Evolutionary conservation across 2,329 filamentous ascomycete species (phyloP), one percentile per base, ranked within the genome.

Genomic region (Exserohilum turcica): DNA sequence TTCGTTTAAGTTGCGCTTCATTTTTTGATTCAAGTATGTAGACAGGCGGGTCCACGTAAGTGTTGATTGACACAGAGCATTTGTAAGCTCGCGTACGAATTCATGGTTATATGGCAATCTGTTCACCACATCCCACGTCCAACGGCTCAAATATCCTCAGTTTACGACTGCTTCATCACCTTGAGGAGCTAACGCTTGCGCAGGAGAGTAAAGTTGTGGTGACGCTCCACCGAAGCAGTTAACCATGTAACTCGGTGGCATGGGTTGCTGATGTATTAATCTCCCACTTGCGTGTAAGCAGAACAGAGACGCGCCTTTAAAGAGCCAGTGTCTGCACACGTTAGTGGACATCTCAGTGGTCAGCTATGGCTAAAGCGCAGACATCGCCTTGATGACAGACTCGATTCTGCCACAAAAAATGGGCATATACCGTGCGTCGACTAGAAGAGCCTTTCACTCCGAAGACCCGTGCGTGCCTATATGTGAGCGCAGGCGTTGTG

Each of bases 1-100:
- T 24, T 10, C 12, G 27, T 36, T 35, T 27, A 31, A 24, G 13
- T 29, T n/a, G 31, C 13, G 5, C 24, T 40, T 38, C 16, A 40
- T 49, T 27, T 54, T 31, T 29, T 49, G 9, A 49, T 54, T 33
- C 28, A 21, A 35, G 40, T 54, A 50, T 40, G 50, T 54, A 54
- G 51, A 48, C 46, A 21, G 37, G 28, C 45, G 36, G 37, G 27
- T 50, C 13, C 31, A 43, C 51, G 38, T 18, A n/a, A 37, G 21
- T 33, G 40, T 50, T 36, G 15, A 42, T 18, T 19, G 37, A 36
- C n/a, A 32, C 27, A 39, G 40, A 33, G n/a, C 51, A 45, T 39
- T 39, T 16, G 45, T 33, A 24, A 44, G 37, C 29, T 32, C 19
- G 19, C 16, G 8, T 21, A 12, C n/a, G 19, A 48, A 19, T 44